Conservation (phyloP, 1,284 basidiomycete species). For the Malassezia brasiliensis region DNA sequence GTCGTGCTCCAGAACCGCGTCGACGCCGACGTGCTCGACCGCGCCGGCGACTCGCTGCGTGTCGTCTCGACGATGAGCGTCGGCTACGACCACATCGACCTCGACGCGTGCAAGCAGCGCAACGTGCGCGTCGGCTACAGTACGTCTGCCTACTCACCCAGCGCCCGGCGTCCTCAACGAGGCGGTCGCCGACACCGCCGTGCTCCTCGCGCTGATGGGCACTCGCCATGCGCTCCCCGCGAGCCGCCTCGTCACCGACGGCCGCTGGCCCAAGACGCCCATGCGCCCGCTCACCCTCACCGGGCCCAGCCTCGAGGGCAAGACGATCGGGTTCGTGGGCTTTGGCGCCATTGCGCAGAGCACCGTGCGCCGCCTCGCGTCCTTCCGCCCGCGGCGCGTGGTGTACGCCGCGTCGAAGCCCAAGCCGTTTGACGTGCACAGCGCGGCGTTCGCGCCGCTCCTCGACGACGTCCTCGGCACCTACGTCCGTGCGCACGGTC, state of each 20-base stretch:
- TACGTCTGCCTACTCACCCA: background rate
- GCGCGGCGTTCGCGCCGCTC: slow-evolving; percentile 22
- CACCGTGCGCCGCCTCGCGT: slow-evolving; percentile 20
- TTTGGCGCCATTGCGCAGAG: slow-evolving; percentile 54
- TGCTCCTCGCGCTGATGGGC: slow-evolving; percentile 85
- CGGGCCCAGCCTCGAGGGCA: slow-evolving; percentile 57
- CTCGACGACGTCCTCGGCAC: slow-evolving; percentile 17
- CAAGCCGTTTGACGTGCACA: slow-evolving; percentile 21
- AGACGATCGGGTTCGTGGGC: slow-evolving; percentile 78
- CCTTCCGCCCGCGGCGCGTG: slow-evolving; percentile 25
- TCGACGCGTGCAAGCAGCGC: slow-evolving; percentile 58
- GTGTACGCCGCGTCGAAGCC: slow-evolving; percentile 29
- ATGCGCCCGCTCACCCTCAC: slow-evolving; percentile 68
- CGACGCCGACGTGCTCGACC: slow-evolving; percentile 50
- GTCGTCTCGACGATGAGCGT: slow-evolving; percentile 72
- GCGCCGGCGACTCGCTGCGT: slow-evolving; percentile 54
- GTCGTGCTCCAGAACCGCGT: slow-evolving; percentile 66
- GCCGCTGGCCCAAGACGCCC: slow-evolving; percentile 58
- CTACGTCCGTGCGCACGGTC: background rate
- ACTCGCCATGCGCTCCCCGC: slow-evolving; percentile 63
- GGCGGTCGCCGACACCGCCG: slow-evolving; percentile 76
- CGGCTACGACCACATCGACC: slow-evolving; percentile 64
- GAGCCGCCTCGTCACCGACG: slow-evolving; percentile 59
- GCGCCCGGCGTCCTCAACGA: slow-evolving; percentile 76
- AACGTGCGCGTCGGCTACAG: slow-evolving; percentile 72